Conservation (phyloP, 148 eudicot genomes). For the Agrostemma githago region DNA sequence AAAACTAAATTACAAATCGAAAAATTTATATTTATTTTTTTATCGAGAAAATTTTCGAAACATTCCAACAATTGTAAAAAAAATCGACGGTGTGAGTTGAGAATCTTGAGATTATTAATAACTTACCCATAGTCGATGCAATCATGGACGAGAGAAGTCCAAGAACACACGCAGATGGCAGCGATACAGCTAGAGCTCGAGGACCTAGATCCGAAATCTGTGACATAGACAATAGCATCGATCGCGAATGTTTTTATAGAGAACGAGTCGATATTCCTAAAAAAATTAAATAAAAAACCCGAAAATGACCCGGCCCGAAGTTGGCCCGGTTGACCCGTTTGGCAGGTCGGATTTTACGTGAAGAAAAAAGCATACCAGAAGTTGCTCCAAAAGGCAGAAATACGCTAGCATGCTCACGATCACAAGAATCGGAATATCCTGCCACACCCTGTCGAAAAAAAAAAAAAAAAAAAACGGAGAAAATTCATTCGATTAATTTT, state of each 20-base stretch:
- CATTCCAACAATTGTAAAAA: too few species aligned
- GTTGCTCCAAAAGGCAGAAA: constrained; percentile 35
- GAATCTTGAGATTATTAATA: too few species aligned
- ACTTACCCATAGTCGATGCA: constrained; percentile 36
- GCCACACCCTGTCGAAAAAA: constrained; percentile 31
- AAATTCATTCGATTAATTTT: too few species aligned
- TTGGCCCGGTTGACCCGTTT: too few species aligned
- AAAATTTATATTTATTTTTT: too few species aligned
- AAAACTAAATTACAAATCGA: neutral
- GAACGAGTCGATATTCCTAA: too few species aligned
- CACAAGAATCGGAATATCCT: constrained; percentile 32
- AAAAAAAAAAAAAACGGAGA: neutral
- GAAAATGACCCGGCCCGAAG: too few species aligned
- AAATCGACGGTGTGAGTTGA: too few species aligned
- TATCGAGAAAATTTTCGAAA: too few species aligned
- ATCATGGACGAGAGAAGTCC: constrained; percentile 36
- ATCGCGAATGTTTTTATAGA: too few species aligned
- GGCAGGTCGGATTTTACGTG: too few species aligned
- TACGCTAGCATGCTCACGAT: constrained; percentile 40
- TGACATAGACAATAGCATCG: neutral
- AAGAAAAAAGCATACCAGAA: constrained; percentile 20
- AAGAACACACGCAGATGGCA: constrained; percentile 30
- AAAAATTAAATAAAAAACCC: too few species aligned
- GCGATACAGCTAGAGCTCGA: constrained; percentile 32
- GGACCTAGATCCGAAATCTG: constrained; percentile 33